Evolutionary conservation across 2,329 filamentous ascomycete genomes (phyloP).

Genomic region (Diplocarpon mali): DNA sequence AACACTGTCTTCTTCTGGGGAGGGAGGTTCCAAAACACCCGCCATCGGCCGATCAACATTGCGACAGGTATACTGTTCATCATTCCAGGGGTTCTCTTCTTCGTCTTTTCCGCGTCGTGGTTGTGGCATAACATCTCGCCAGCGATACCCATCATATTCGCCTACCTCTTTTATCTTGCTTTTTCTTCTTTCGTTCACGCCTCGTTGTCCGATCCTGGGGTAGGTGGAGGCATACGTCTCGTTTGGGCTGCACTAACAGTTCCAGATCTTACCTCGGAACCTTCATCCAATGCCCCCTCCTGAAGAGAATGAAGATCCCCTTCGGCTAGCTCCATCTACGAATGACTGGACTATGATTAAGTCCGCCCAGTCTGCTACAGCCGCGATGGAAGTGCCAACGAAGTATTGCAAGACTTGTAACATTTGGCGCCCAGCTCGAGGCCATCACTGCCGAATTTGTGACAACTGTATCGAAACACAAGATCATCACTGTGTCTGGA

Average conservation of each 20-base stretch:
- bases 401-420: constrained; percentile 98
- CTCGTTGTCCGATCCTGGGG: constrained; percentile 83
- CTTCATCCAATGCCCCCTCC: constrained; percentile 76
- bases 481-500: constrained; percentile 97
- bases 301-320: constrained; percentile 66
- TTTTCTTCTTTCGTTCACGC: constrained; percentile 91
- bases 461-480: constrained; percentile 97
- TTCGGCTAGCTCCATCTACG: constrained; percentile 70
- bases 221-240: constrained; percentile 39
- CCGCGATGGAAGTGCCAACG: constrained; percentile 94
- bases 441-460: constrained; percentile 92
- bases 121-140: constrained; percentile 86
- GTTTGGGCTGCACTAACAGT: constrained; percentile 9
- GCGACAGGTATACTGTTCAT: constrained; percentile 73
- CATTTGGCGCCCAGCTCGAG: constrained; percentile 91
- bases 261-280: constrained; percentile 84
- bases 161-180: constrained; percentile 82
- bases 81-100: constrained; percentile 72
- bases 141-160: constrained; percentile 79
- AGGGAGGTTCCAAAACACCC: constrained; percentile 79
- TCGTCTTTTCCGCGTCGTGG: constrained; percentile 64
- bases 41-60: constrained; percentile 79
- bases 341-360: constrained; percentile 93
- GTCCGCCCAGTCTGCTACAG: constrained; percentile 58
- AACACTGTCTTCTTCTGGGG: constrained; percentile 86